Evolutionary conservation across 148 eudicot genomes (phyloP).

Genomic region (Fagopyrum tataricum): DNA sequence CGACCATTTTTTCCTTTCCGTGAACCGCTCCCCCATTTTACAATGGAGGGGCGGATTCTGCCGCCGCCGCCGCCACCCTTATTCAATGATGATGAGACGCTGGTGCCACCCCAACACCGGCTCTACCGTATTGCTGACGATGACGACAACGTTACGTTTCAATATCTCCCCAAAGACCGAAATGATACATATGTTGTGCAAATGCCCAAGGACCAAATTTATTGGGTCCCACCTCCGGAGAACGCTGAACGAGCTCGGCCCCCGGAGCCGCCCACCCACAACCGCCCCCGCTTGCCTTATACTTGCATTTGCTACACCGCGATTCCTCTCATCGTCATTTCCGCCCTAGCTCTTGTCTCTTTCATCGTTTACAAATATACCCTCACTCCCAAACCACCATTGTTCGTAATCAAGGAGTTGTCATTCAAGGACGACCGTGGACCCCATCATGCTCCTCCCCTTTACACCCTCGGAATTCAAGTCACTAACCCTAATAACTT

Average conservation of each 20-base stretch:
- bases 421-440: conserved; percentile 7
- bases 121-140: background rate
- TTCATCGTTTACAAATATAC: conserved; percentile 18
- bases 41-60: conserved; percentile 44
- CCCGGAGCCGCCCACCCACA: conserved; percentile 3
- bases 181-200: conserved; percentile 27
- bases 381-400: conserved; percentile 37
- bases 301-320: conserved; percentile 18
- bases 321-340: conserved; percentile 14
- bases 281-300: too few relatives aligned
- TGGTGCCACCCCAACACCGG: background rate
- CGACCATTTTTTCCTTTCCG: background rate
- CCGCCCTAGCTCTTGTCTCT: conserved; percentile 15
- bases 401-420: conserved; percentile 29
- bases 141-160: background rate
- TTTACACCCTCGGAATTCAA: conserved; percentile 1
- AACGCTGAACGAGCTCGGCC: conserved; percentile 38
- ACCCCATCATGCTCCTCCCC: background rate
- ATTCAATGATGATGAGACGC: background rate
- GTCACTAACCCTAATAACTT: conserved; percentile 35
- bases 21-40: conserved; percentile 35
- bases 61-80: conserved; percentile 8
- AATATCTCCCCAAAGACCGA: background rate
- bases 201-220: conserved; percentile 31
- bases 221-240: conserved; percentile 39